Conservation (phyloP, 73 alveolate species). For the Paramecium pentaurelia region DNA sequence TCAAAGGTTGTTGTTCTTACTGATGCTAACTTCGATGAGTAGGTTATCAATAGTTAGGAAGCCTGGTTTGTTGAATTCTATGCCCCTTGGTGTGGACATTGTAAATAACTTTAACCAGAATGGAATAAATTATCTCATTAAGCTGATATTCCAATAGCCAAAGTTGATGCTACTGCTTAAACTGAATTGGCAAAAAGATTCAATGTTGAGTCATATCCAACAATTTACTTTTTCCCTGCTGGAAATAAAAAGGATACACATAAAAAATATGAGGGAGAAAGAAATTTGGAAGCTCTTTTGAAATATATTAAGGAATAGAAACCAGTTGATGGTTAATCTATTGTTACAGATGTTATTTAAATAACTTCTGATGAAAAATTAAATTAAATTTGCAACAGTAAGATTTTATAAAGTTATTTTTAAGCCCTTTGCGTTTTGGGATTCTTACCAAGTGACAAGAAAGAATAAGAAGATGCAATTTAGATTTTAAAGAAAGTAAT, state of each 20-base stretch:
- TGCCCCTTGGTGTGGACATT: constrained; percentile 93
- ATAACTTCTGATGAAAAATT: background rate
- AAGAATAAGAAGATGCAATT: background rate
- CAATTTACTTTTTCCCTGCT: constrained; percentile 81
- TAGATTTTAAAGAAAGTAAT: background rate
- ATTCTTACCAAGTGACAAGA: background rate
- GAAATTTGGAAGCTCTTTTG: constrained; percentile 70
- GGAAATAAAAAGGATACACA: constrained; percentile 35
- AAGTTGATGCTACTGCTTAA: constrained; percentile 93
- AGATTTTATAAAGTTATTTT: background rate
- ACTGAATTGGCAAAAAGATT: constrained; percentile 75
- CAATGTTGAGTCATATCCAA: constrained; percentile 83
- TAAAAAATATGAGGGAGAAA: constrained; percentile 73
- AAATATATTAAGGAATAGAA: constrained; percentile 73
- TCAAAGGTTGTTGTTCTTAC: constrained; percentile 69
- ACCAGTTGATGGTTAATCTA: constrained; percentile 48
- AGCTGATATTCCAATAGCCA: constrained; percentile 88
- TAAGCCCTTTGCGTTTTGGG: constrained; percentile 8
- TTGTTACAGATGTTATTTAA: background rate
- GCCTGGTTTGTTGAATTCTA: constrained; percentile 82
- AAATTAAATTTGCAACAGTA: background rate
- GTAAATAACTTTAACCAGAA: constrained; percentile 77
- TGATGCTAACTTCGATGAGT: constrained; percentile 72
- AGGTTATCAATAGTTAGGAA: constrained; percentile 66
- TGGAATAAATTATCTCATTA: constrained; percentile 75